Percentiles rank a stretch among this genome's conserved stretches.
Evolutionary conservation across 805 yeast genomes (phyloP).

Genomic region (Jamesozyma lodderae): DNA sequence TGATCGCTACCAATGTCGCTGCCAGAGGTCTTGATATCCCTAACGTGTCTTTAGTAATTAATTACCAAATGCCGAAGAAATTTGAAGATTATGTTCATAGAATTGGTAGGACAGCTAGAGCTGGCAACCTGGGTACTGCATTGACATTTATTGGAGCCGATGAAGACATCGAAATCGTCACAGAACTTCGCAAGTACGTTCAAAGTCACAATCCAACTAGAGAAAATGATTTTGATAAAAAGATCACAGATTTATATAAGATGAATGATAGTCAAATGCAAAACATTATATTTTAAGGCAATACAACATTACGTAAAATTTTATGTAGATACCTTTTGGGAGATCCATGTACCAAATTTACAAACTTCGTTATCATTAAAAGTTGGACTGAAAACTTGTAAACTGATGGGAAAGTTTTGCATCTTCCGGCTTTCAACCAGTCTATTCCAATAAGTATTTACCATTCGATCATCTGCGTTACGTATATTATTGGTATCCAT

Average conservation of each 20-base stretch:
- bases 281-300: constrained; percentile 11
- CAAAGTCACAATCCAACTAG: constrained; percentile 31
- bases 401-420: constrained; percentile 10
- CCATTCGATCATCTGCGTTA: too few species aligned
- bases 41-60: constrained; percentile 73
- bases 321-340: neutral
- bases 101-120: constrained; percentile 95
- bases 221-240: constrained; percentile 12
- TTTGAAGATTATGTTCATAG: constrained; percentile 86
- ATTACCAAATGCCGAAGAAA: constrained; percentile 70
- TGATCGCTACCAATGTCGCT: constrained; percentile 92
- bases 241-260: constrained; percentile 11
- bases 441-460: constrained; percentile 12
- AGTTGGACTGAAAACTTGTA: constrained; percentile 13
- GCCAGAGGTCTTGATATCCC: constrained; percentile 95
- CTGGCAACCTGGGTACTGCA: constrained; percentile 73
- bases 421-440: constrained; percentile 7
- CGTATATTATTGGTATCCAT: too few species aligned
- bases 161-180: constrained; percentile 43
- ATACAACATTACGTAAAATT: neutral
- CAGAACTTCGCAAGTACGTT: constrained; percentile 30
- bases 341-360: constrained; percentile 9
- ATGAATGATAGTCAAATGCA: constrained; percentile 9
- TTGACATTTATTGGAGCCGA: constrained; percentile 58
- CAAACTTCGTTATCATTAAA: constrained; percentile 12